phyloP scores from a whole-genome alignment of 2,329 filamentous ascomycete genomes.

The Penicillium sp. region DNA sequence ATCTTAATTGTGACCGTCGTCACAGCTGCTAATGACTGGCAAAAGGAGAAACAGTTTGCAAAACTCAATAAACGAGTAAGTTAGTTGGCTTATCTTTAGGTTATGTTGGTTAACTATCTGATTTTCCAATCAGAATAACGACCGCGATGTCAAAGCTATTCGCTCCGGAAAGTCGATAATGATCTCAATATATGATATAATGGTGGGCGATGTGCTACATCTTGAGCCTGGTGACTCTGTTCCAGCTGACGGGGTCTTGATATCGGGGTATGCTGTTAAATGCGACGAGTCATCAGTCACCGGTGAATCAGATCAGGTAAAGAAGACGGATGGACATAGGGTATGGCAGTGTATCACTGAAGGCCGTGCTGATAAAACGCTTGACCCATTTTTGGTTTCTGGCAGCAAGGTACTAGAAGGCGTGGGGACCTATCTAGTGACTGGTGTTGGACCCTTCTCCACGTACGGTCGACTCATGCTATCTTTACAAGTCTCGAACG shows the following conservation, averaged over 20 bases:
- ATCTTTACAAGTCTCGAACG: slow-evolving; percentile 70
- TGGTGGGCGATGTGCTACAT: slow-evolving; percentile 70
- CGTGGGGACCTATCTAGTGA: slow-evolving; percentile 72
- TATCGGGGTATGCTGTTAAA: slow-evolving; percentile 65
- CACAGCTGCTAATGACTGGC: slow-evolving; percentile 66
- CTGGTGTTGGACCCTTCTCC: slow-evolving; percentile 71
- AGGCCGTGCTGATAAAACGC: slow-evolving; percentile 54
- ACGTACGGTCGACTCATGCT: slow-evolving; percentile 76
- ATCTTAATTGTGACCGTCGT: slow-evolving; percentile 66
- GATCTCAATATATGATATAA: slow-evolving; percentile 66
- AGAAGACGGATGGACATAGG: slow-evolving; percentile 63
- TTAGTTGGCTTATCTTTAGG: background rate
- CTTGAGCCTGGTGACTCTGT: slow-evolving; percentile 70
- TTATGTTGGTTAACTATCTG: slow-evolving; percentile 19
- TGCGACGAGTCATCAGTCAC: slow-evolving; percentile 75
- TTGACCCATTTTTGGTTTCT: slow-evolving; percentile 77
- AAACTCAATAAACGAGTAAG: slow-evolving; percentile 57
- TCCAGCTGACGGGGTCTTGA: slow-evolving; percentile 70
- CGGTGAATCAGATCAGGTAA: slow-evolving; percentile 71
- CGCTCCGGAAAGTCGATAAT: slow-evolving; percentile 66
- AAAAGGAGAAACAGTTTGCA: slow-evolving; percentile 67
- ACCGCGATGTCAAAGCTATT: slow-evolving; percentile 66
- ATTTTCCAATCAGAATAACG: slow-evolving; percentile 53
- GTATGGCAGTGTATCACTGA: slow-evolving; percentile 59
- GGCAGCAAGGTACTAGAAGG: slow-evolving; percentile 77